These are phyloP conservation scores for Nakazawaea anatomiae DNA, from an alignment of 805 yeast genomes.

Conservation along the genomic window DNA sequence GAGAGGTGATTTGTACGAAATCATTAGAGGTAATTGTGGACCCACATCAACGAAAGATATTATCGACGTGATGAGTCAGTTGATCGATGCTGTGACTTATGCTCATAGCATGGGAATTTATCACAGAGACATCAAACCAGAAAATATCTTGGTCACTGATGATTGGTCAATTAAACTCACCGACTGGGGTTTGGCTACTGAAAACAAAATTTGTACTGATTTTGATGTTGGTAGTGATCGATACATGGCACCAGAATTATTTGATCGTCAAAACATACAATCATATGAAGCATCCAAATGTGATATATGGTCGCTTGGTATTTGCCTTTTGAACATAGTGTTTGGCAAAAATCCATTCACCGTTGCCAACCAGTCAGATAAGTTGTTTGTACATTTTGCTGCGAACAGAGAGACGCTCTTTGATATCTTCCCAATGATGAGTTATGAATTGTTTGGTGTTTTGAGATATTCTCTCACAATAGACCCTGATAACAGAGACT, in stretches of 20 bases:
- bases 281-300: slow-evolving; percentile 74
- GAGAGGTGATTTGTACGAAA: slow-evolving; percentile 82
- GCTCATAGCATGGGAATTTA: slow-evolving; percentile 44
- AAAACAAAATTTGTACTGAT: slow-evolving; percentile 49
- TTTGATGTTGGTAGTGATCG: slow-evolving; percentile 87
- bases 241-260: slow-evolving; percentile 92
- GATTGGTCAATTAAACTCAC: slow-evolving; percentile 55
- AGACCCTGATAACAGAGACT: slow-evolving; percentile 81
- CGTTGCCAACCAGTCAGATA: slow-evolving; percentile 75
- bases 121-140: slow-evolving; percentile 56
- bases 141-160: slow-evolving; percentile 44
- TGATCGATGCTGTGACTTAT: slow-evolving; percentile 42
- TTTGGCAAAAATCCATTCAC: slow-evolving; percentile 86
- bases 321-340: slow-evolving; percentile 75
- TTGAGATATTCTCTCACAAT: slow-evolving; percentile 71
- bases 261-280: slow-evolving; percentile 49
- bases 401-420: slow-evolving; percentile 83
- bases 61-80: slow-evolving; percentile 46
- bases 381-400: slow-evolving; percentile 79
- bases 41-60: slow-evolving; percentile 54
- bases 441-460: slow-evolving; percentile 81
- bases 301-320: slow-evolving; percentile 88
- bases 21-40: slow-evolving; percentile 58
- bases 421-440: slow-evolving; percentile 87
- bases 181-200: slow-evolving; percentile 57